Evolutionary conservation across 2,329 filamentous ascomycete genomes (phyloP).

Genomic region (Penicillium decumbens): DNA sequence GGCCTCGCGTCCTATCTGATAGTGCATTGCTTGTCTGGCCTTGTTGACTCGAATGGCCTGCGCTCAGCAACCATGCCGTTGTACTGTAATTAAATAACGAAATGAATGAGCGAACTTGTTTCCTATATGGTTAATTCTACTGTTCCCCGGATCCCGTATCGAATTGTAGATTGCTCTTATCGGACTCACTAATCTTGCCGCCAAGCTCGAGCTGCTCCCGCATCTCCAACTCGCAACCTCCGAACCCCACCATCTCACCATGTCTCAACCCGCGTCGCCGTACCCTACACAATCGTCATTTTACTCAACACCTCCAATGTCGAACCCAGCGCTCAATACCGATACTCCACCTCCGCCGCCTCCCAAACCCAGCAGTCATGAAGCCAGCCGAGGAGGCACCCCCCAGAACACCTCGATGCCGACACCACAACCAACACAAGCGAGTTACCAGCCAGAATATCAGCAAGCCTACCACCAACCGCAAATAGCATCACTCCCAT

Average conservation of each 20-base stretch:
- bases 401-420: slow-evolving; percentile 49
- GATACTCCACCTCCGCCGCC: slow-evolving; percentile 64
- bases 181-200: not conserved
- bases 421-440: slow-evolving; percentile 40
- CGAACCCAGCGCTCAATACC: slow-evolving; percentile 40
- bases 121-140: not conserved
- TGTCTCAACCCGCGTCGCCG: slow-evolving; percentile 26
- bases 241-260: slow-evolving; percentile 11
- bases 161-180: not conserved
- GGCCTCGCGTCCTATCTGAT: not conserved
- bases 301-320: slow-evolving; percentile 18
- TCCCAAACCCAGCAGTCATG: slow-evolving; percentile 66
- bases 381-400: slow-evolving; percentile 63
- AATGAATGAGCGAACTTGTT: not conserved
- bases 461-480: slow-evolving; percentile 8
- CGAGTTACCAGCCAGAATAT: slow-evolving; percentile 22
- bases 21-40: not conserved
- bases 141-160: not conserved
- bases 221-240: slow-evolving; percentile 11
- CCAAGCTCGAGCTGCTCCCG: slow-evolving; percentile 16
- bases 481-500: slow-evolving; percentile 18
- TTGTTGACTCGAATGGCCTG: not conserved
- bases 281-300: slow-evolving; percentile 25
- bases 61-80: not conserved
- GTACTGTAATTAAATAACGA: not conserved